phyloP scores from a whole-genome alignment of 2,329 filamentous ascomycete genomes.

The Annulohypoxylon truncatum region DNA sequence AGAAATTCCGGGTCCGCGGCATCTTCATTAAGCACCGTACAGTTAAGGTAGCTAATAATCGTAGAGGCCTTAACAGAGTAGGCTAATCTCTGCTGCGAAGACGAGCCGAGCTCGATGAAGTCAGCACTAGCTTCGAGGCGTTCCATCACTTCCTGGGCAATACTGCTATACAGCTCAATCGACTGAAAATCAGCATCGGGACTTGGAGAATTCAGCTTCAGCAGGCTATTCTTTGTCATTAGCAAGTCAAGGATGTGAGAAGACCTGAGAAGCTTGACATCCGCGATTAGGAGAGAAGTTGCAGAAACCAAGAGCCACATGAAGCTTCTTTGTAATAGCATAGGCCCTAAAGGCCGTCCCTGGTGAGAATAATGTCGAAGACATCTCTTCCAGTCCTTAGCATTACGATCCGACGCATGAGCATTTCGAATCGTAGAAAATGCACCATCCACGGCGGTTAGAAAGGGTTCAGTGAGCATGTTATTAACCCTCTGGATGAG shows the following conservation, averaged over 20 bases:
- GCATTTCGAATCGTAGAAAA: conserved; percentile 91
- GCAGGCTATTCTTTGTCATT: conserved; percentile 66
- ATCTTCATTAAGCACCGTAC: conserved; percentile 83
- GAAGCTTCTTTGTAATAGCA: conserved; percentile 90
- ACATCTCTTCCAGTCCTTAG: conserved; percentile 90
- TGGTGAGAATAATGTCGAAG: conserved; percentile 83
- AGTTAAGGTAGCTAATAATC: conserved; percentile 86
- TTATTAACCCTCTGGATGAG: conserved; percentile 77
- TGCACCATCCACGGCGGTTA: conserved; percentile 87
- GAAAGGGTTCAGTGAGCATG: conserved; percentile 84
- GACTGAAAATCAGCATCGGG: conserved; percentile 66
- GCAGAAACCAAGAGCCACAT: conserved; percentile 85
- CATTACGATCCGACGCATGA: conserved; percentile 70
- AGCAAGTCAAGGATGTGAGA: conserved; percentile 79
- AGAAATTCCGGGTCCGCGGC: conserved; percentile 82
- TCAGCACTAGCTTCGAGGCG: conserved; percentile 90
- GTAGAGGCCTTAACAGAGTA: conserved; percentile 87
- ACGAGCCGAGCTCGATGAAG: conserved; percentile 86
- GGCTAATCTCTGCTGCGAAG: conserved; percentile 87
- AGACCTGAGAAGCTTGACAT: conserved; percentile 68
- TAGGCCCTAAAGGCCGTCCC: conserved; percentile 86
- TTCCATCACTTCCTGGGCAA: conserved; percentile 85
- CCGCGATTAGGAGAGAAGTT: conserved; percentile 77
- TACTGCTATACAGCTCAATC: conserved; percentile 73
- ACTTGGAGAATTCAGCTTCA: conserved; percentile 56